Conservation (phyloP, 768 basidiomycete genomes). For the Suillus paluster region DNA sequence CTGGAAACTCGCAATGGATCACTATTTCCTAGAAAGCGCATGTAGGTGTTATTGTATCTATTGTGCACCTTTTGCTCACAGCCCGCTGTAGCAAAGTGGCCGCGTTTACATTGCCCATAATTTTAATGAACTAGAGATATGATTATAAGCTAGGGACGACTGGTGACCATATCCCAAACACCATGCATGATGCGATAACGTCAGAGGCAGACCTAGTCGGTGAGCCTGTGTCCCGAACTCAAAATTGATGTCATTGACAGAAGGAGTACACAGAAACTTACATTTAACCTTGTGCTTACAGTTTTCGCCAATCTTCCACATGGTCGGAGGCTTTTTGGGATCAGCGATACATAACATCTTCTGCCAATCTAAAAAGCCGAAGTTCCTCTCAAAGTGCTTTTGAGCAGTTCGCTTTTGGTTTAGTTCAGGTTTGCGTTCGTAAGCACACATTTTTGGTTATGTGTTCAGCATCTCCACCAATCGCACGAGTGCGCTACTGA, state of each 20-base stretch:
- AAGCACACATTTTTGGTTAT: too few species aligned
- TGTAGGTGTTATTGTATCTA: neutral
- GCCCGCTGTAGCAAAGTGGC: neutral
- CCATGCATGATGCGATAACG: neutral
- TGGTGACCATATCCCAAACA: neutral
- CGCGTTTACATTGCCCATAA: neutral
- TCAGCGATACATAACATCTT: too few species aligned
- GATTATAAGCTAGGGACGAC: neutral
- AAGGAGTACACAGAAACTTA: neutral
- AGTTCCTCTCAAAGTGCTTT: too few species aligned
- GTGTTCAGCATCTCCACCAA: too few species aligned
- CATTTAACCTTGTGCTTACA: neutral
- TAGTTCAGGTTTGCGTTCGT: too few species aligned
- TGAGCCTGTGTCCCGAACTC: neutral
- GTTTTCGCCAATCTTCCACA: neutral
- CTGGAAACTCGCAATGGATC: conserved; percentile 55
- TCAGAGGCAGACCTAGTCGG: neutral
- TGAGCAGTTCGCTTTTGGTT: too few species aligned
- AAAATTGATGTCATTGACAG: neutral
- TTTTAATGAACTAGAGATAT: neutral
- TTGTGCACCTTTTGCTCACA: neutral
- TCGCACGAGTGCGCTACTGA: too few species aligned
- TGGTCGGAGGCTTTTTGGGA: neutral
- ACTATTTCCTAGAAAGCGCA: conserved; percentile 13
- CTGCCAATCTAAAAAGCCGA: too few species aligned